phyloP scores from a whole-genome alignment of 257 asterid genomes.

The Jacaranda mimosifolia region DNA sequence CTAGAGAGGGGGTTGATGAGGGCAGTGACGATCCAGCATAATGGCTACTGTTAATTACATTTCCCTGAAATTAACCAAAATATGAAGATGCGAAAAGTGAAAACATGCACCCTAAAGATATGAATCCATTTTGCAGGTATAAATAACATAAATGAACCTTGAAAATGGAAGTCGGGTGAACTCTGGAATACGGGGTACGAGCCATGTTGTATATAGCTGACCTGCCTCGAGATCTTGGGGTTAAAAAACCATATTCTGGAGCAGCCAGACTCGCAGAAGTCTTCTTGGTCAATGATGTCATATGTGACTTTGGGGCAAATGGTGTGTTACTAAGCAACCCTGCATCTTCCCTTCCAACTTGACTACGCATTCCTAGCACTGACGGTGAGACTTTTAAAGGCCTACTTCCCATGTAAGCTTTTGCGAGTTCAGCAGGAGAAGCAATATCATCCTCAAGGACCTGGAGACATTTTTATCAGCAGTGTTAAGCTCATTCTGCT shows the following conservation, averaged over 20 bases:
- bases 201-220: conserved; percentile 95
- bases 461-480: conserved; percentile 51
- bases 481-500: conserved; percentile 35
- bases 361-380: conserved; percentile 57
- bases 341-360: conserved; percentile 54
- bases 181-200: conserved; percentile 87
- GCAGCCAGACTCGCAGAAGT: conserved; percentile 47
- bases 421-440: conserved; percentile 93
- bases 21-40: conserved; percentile 56
- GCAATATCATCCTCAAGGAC: conserved; percentile 68
- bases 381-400: conserved; percentile 77
- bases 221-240: conserved; percentile 83
- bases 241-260: conserved; percentile 63
- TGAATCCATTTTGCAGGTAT: conserved; percentile 11
- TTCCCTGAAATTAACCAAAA: conserved; percentile 59
- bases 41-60: conserved; percentile 46
- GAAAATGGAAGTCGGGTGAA: conserved; percentile 53
- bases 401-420: conserved; percentile 90
- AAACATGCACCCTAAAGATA: no score
- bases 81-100: conserved; percentile 8
- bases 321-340: conserved; percentile 46
- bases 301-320: conserved; percentile 58
- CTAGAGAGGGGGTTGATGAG: conserved; percentile 43
- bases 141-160: conserved; percentile 50
- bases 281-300: conserved; percentile 43